A percentile compares a stretch with the other conserved stretches of the same genome.
Evolutionary conservation across 306 rosid genomes (phyloP).

Genomic region (Prunus fruticosa): DNA sequence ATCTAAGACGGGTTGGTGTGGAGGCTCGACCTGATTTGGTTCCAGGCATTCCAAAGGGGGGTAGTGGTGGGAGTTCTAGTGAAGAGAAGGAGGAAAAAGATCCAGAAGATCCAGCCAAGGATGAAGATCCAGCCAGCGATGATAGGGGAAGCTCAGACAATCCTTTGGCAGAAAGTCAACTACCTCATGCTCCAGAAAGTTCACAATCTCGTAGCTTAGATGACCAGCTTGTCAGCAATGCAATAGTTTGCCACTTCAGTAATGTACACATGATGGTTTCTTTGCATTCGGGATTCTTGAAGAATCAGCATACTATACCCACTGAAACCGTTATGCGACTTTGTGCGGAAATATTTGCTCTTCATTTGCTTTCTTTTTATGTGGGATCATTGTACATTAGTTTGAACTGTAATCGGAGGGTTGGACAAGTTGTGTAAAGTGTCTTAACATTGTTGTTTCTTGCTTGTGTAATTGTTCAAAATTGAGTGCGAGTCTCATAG

Average conservation of each 20-base stretch:
- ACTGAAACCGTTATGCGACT: slow-evolving; percentile 32
- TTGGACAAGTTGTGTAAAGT: slow-evolving; percentile 44
- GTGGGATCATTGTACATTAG: slow-evolving; percentile 46
- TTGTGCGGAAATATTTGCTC: slow-evolving; percentile 32
- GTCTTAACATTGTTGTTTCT: slow-evolving; percentile 14
- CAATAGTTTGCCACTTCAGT: slow-evolving; percentile 31
- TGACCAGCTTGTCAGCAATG: slow-evolving; percentile 41
- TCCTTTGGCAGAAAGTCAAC: slow-evolving; percentile 48
- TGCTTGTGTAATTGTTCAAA: slow-evolving; percentile 10
- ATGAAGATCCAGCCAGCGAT: slow-evolving; percentile 54
- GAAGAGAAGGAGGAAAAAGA: slow-evolving; percentile 42
- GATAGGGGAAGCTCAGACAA: slow-evolving; percentile 38
- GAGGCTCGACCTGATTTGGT: slow-evolving; percentile 80
- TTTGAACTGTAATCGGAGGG: slow-evolving; percentile 37
- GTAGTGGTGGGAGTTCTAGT: slow-evolving; percentile 64
- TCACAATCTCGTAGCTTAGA: slow-evolving; percentile 60
- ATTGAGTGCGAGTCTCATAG: background rate
- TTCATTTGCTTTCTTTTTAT: slow-evolving; percentile 31
- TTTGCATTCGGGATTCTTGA: slow-evolving; percentile 23
- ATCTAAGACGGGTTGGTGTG: slow-evolving; percentile 93
- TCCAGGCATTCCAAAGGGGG: slow-evolving; percentile 54
- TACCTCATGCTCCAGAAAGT: slow-evolving; percentile 53
- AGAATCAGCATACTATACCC: slow-evolving; percentile 20
- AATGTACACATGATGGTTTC: slow-evolving; percentile 22
- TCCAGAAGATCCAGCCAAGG: slow-evolving; percentile 49